Evolutionary conservation across 1,139 yeast genomes (phyloP), one percentile per base, ranked within the genome.

Genomic region (Pichia sp.): DNA sequence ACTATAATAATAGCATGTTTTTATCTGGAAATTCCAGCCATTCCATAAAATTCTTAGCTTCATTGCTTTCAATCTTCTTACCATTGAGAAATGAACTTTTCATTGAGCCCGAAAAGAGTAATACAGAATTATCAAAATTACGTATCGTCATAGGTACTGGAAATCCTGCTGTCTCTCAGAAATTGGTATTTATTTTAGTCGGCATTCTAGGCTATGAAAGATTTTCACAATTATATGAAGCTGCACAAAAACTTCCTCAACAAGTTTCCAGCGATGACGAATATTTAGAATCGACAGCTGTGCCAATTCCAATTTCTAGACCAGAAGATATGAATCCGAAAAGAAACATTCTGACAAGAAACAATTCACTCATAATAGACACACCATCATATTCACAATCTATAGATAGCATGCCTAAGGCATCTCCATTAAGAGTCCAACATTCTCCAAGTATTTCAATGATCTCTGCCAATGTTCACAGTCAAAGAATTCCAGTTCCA

Each of bases 101-200:
- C 22, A 48, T 52, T 8, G 70, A 68, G 40, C 76, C 79, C 3
- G 54, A 19, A 47, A 57, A 70, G 67, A 44, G 14, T 4, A 32
- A 45, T 15, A 12, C 39, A 8, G 34, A 36, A 3, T 56, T 69
- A 4, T 66, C 75, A 9, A 42, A 40, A 3, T 40, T 53, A 3
- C 62, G 83, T 46, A 68, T 78, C 0, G 79, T 78, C 10, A 66
- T 78, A 1, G 74, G 76, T 72, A 78, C 83, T 0, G 79, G 80
- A 4, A 79, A 79, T 52, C 81, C 83, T 1, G 72, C 71, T 41
- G 81, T 78, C 7, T 81, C 83, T 1, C 79, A 77, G 52, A 77
- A 77, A 56, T 65, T 78, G 44, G 65, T 78, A 0, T 76, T 77
- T 48, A 76, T 79, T 11, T 57, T 79, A 24, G 73, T 75, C 49